A percentile compares a stretch with the other conserved stretches of the same genome.
Evolutionary conservation across 441 rosid species (phyloP).

Genomic region (Viola pubescens): DNA sequence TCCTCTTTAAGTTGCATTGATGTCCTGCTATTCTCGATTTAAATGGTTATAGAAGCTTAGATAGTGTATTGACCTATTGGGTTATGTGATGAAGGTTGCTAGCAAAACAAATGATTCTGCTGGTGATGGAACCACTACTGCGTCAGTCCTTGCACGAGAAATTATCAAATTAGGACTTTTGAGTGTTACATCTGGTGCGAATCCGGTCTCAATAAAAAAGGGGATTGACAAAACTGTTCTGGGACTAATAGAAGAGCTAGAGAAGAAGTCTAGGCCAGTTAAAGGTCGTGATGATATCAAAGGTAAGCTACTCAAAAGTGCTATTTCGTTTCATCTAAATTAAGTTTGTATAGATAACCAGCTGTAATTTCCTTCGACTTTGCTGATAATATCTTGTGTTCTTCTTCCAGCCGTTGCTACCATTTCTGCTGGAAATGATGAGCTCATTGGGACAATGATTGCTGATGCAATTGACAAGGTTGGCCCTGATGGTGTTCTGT

Average conservation of each 20-base stretch:
- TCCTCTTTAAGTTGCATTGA: neutral
- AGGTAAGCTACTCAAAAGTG: constrained; percentile 34
- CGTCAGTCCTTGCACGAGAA: constrained; percentile 85
- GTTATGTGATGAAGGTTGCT: constrained; percentile 55
- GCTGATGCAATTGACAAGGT: constrained; percentile 99
- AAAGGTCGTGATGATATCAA: constrained; percentile 81
- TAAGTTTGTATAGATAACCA: neutral
- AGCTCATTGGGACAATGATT: constrained; percentile 79
- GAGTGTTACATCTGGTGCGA: constrained; percentile 90
- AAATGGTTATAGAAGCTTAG: neutral
- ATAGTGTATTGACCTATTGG: neutral
- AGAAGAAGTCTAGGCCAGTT: constrained; percentile 78
- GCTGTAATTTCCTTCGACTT: neutral
- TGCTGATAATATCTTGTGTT: neutral
- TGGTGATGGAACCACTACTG: constrained; percentile 99
- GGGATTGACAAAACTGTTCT: constrained; percentile 89
- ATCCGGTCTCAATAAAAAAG: constrained; percentile 79
- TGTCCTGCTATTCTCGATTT: no score
- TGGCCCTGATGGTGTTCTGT: constrained; percentile 97
- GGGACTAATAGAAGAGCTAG: constrained; percentile 66
- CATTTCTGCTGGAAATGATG: constrained; percentile 94
- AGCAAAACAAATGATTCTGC: constrained; percentile 98
- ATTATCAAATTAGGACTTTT: constrained; percentile 76
- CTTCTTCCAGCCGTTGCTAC: constrained; percentile 65
- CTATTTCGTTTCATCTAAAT: neutral